phyloP scores from a whole-genome alignment of 306 rosid genomes.

The Cicer bijugum region DNA sequence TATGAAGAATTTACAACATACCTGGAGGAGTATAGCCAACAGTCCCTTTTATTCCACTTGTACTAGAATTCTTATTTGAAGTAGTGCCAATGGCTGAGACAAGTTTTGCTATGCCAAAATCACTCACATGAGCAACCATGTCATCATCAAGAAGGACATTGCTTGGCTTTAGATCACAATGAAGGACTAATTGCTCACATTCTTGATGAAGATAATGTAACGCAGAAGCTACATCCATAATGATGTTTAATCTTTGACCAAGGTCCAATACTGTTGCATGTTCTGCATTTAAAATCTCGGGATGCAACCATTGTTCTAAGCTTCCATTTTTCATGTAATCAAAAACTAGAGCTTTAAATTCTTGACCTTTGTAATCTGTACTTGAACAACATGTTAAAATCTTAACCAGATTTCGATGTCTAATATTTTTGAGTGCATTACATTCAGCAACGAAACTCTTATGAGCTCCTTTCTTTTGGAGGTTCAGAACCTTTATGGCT shows the following conservation, averaged over 20 bases:
- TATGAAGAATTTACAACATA: neutral
- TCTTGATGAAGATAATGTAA: constrained; percentile 43
- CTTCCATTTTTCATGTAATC: constrained; percentile 43
- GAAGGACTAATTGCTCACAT: constrained; percentile 26
- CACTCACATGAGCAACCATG: constrained; percentile 43
- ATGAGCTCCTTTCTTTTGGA: constrained; percentile 42
- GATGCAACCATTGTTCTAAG: constrained; percentile 49
- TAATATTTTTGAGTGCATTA: constrained; percentile 32
- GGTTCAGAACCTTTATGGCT: constrained; percentile 46
- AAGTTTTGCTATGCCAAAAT: constrained; percentile 47
- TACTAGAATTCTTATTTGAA: constrained; percentile 13
- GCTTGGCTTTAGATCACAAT: constrained; percentile 49
- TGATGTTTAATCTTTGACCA: constrained; percentile 41
- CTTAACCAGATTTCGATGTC: constrained; percentile 43
- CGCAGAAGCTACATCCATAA: constrained; percentile 35
- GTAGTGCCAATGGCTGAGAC: neutral
- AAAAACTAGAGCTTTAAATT: constrained; percentile 48
- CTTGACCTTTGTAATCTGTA: constrained; percentile 41
- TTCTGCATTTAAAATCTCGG: neutral
- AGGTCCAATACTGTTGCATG: neutral
- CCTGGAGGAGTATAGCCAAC: constrained; percentile 42
- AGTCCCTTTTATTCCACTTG: constrained; percentile 40
- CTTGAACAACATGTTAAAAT: constrained; percentile 47
- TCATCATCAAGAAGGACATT: constrained; percentile 43
- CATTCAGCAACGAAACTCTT: constrained; percentile 45